Base-by-base conservation (phyloP, 2,329 filamentous ascomycete species). In the Cladosporium oxysporum region DNA sequence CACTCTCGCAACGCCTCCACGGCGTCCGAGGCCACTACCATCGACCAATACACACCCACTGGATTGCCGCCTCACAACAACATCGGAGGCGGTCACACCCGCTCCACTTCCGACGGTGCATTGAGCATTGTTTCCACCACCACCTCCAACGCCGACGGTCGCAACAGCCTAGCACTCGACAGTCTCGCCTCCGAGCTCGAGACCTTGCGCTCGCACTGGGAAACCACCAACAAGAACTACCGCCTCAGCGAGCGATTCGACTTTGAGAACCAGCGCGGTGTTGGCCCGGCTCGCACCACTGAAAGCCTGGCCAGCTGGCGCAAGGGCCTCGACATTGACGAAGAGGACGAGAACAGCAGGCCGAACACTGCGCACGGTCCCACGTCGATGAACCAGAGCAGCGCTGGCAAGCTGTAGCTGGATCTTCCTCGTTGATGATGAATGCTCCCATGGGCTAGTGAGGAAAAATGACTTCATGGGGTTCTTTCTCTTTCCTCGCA, bases 211-310 rank as follows among this genome's bases (percentile, higher is more conserved):
- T 91, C 84, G 62, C 93, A 97, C 73, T 99, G 95, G 95, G 93
- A 98, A 80, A 92, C 90, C 47, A 97, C 93, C 14, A 97, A 94
- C 81, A 95, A 96, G 79, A 96, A 92, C 74, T 97, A 98, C 78
- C 90, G 95, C 28, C 82, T 97, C 53, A 96, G 92, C 78, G 93
- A 90, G 74, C 88, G 91, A 61, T 96, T 96, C 73, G 93, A 97
- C 76, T 93, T 96, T 72, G 93, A 97, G 62, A 23, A 69, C 64
- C 16, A 67, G 47, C 65, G 33, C 62, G 64, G 47, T 16, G 53
- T 66, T 6, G 62, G 49, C 35, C 77, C 71, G 11, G 79, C 80
- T 5, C 73, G 86, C 83, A 28, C 81, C 92, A 71, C 92, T 87
- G 89, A 90, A 75, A 92, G 88, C 72, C 79, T 95, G 52, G 88